phyloP scores from a whole-genome alignment of 2,329 filamentous ascomycete species.

The Ceratocystis cubensis region DNA sequence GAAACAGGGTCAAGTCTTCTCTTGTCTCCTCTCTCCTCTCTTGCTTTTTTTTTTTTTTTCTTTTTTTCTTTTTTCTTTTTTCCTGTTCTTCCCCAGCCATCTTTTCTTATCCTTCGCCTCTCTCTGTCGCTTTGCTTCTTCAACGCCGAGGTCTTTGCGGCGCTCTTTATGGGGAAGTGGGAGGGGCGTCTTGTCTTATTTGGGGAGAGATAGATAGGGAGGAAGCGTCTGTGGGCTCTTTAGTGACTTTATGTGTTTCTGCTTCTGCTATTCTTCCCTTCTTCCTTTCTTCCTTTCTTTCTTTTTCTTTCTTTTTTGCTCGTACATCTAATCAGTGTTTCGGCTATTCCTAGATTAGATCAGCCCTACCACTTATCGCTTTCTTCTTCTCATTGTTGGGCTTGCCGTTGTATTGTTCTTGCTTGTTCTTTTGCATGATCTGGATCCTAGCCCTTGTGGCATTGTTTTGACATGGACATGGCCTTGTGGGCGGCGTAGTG shows the following conservation, averaged over 20 bases:
- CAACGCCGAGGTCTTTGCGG: background rate
- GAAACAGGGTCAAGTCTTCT: conserved; percentile 4
- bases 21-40: background rate
- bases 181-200: background rate
- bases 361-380: background rate
- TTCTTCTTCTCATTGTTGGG: background rate
- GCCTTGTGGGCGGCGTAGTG: background rate
- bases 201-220: background rate
- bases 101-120: background rate
- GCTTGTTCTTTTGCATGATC: background rate
- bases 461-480: background rate
- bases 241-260: background rate
- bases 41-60: background rate
- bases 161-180: background rate
- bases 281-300: background rate
- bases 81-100: background rate
- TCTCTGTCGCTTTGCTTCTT: too few relatives aligned
- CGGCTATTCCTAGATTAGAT: conserved; percentile 6
- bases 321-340: background rate
- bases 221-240: background rate
- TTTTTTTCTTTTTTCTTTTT: background rate
- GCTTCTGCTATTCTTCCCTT: background rate
- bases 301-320: background rate
- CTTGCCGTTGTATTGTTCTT: background rate
- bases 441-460: background rate